These are phyloP conservation scores for Epichloe sylvatica DNA, from an alignment of 2,329 filamentous ascomycete genomes.

Conservation along the genomic window DNA sequence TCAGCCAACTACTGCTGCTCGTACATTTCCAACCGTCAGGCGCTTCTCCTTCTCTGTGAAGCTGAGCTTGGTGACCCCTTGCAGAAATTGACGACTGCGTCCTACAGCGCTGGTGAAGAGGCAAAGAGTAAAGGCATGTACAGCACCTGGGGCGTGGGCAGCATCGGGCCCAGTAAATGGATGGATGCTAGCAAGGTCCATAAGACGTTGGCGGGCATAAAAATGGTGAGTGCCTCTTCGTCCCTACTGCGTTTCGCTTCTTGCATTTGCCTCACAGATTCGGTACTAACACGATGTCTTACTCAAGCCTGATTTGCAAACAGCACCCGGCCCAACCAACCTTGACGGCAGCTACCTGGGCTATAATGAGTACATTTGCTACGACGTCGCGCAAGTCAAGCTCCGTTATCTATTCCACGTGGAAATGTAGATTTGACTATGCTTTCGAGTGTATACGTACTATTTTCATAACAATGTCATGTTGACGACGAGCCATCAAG, in stretches of 20 bases:
- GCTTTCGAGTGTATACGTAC: neutral
- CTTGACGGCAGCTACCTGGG: conserved; percentile 32
- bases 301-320: conserved; percentile 34
- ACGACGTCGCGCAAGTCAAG: conserved; percentile 55
- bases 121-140: conserved; percentile 46
- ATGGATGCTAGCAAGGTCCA: conserved; percentile 60
- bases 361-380: conserved; percentile 66
- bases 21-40: conserved; percentile 49
- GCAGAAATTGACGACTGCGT: conserved; percentile 42
- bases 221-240: conserved; percentile 43
- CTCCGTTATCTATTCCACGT: conserved; percentile 57
- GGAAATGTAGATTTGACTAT: conserved; percentile 23
- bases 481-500: no score
- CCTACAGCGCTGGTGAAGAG: conserved; percentile 49
- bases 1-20: conserved; percentile 64
- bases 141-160: conserved; percentile 59
- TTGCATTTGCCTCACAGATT: no score
- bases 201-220: conserved; percentile 48
- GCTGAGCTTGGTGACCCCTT: conserved; percentile 63
- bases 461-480: no score
- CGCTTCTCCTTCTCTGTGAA: conserved; percentile 69
- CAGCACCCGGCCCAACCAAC: conserved; percentile 33
- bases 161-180: conserved; percentile 52
- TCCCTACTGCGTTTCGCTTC: neutral
- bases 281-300: neutral